Evolutionary conservation across 2,329 filamentous ascomycete genomes (phyloP), one percentile per base, ranked within the genome.

Genomic region (Talaromyces sp.): DNA sequence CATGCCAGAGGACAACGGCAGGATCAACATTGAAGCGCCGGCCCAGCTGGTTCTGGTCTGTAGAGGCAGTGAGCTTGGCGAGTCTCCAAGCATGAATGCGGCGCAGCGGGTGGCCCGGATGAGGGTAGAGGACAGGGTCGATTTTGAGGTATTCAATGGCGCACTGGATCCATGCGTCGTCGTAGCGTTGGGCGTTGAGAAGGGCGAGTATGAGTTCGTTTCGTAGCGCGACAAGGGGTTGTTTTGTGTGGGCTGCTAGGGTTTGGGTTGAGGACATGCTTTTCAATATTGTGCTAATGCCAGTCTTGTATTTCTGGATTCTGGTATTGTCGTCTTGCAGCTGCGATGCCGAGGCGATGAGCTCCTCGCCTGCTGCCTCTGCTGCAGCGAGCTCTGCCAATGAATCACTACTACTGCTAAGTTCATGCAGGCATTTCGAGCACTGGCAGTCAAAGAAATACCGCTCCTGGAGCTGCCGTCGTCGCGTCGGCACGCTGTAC

Each of bases 391-490:
- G 26, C 26, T 32, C 26, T n/a, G 11, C 21, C 35, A 57, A 7
- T 0, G 29, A 35, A 3, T 3, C 12, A 35, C 12, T 14, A 35
- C 12, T 27, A 11, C 17, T 54, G 0, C 8, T 31, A 4, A 24
- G 56, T 26, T 66, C 69, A 21, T 62, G 56, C 1, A 69, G 61
- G 65, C 85, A 87, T 68, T 81, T 81, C 6, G 67, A 62, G 66
- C 85, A 88, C 46, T 68, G 67, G 71, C 85, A 88, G 14, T 71
- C 73, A 70, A 88, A 88, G 68, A 81, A 84, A 74, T 85, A 88
- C 29, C 81, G 77, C 26, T 77, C 71, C 53, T 72, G 71, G 1
- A 88, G 77, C 65, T 85, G 81, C 2, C 70, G 70, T 63, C 80
- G 81, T 3, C 85, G 81, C n/a, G 75, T 73, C 9, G 72, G 65